Evolutionary conservation across 164 flowering plant species (phyloP).

Genomic region (Warburgia ugandensis): DNA sequence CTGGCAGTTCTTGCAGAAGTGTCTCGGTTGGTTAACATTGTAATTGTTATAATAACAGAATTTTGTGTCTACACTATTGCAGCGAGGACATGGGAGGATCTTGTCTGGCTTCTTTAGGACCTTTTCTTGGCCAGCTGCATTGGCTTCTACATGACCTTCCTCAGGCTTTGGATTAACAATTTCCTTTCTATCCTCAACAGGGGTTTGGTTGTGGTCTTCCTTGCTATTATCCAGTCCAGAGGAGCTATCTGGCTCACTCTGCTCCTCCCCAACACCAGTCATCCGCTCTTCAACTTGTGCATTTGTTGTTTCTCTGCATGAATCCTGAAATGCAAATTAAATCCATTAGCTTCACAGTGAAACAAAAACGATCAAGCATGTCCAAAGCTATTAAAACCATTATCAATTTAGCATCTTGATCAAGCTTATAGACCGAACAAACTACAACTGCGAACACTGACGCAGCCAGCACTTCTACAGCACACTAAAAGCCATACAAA

Average conservation of each 20-base stretch:
- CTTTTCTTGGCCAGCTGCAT: slow-evolving; percentile 11
- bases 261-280: not conserved
- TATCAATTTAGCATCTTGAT: too few relatives aligned
- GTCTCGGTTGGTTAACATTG: slow-evolving; percentile 20
- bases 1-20: slow-evolving; percentile 21
- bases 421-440: too few relatives aligned
- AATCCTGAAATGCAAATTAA: slow-evolving; percentile 9
- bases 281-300: not conserved
- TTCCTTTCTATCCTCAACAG: slow-evolving; percentile 5
- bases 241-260: slow-evolving; percentile 6
- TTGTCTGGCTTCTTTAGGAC: slow-evolving; percentile 12
- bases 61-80: slow-evolving; percentile 17
- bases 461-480: too few relatives aligned
- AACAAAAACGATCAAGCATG: too few relatives aligned
- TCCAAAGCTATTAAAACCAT: too few relatives aligned
- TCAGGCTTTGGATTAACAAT: slow-evolving; percentile 10
- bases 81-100: slow-evolving; percentile 19
- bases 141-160: slow-evolving; percentile 22
- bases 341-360: not conserved
- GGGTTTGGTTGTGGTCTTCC: slow-evolving; percentile 13
- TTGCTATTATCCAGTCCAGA: slow-evolving; percentile 7
- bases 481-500: too few relatives aligned
- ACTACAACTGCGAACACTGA: too few relatives aligned
- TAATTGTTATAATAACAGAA: slow-evolving; percentile 20
- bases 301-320: not conserved